Conservation (phyloP, 768 basidiomycete genomes). For the Naganishia onofrii region DNA sequence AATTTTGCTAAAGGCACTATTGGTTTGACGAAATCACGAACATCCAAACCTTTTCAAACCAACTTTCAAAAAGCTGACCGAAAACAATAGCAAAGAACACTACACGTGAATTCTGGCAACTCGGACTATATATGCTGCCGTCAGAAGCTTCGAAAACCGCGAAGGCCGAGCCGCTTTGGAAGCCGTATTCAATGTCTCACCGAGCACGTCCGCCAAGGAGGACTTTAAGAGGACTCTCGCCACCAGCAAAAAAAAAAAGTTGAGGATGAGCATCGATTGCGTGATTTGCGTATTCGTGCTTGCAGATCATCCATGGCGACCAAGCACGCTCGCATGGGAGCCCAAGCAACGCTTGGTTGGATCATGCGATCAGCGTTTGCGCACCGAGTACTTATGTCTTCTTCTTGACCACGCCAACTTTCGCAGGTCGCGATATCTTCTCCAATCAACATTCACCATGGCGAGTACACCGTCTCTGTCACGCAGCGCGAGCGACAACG, state of each 20-base stretch:
- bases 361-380: background rate
- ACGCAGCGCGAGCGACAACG: slow-evolving; percentile 1
- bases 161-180: background rate
- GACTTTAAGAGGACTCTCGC: slow-evolving; percentile 11
- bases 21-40: no score
- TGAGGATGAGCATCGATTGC: slow-evolving; percentile 1
- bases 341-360: background rate
- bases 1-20: no score
- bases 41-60: no score
- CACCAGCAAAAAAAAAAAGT: slow-evolving; percentile 7
- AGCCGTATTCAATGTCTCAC: slow-evolving; percentile 15
- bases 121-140: background rate
- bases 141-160: no score
- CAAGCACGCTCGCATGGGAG: background rate
- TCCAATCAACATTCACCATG: background rate
- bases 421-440: no score
- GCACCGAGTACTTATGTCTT: background rate
- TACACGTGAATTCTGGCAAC: background rate
- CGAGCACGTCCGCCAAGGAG: slow-evolving; percentile 8
- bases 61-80: no score
- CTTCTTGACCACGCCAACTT: background rate
- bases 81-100: no score
- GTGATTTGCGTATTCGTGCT: background rate
- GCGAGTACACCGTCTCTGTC: background rate
- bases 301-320: slow-evolving; percentile 14